phyloP scores from a whole-genome alignment of 768 basidiomycete species.

The Auriscalpium vulgare region DNA sequence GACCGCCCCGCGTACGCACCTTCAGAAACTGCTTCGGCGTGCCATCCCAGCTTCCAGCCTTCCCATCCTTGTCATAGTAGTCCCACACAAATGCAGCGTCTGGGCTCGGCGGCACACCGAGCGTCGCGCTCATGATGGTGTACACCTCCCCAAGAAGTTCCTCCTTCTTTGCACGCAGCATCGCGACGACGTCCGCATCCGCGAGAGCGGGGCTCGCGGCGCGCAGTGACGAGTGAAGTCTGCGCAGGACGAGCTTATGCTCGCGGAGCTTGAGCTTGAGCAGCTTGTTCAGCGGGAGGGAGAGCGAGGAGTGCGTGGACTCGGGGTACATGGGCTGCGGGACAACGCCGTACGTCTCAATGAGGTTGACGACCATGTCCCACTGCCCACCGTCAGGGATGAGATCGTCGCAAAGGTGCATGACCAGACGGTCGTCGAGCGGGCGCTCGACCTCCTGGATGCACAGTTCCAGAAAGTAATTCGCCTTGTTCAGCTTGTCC shows the following conservation, averaged over 20 bases:
- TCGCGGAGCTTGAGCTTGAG: slow-evolving; percentile 90
- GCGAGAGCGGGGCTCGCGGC: slow-evolving; percentile 32
- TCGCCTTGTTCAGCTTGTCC: slow-evolving; percentile 91
- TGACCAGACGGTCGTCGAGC: slow-evolving; percentile 77
- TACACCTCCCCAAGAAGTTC: slow-evolving; percentile 80
- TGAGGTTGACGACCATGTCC: slow-evolving; percentile 78
- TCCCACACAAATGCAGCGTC: slow-evolving; percentile 77
- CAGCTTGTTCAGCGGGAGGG: slow-evolving; percentile 63
- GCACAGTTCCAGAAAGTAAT: slow-evolving; percentile 85
- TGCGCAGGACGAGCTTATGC: slow-evolving; percentile 76
- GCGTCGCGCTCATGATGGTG: slow-evolving; percentile 72
- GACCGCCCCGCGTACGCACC: slow-evolving; percentile 7
- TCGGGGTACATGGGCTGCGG: slow-evolving; percentile 82
- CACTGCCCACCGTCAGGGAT: slow-evolving; percentile 92
- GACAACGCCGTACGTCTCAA: slow-evolving; percentile 75
- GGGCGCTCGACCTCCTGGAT: slow-evolving; percentile 76
- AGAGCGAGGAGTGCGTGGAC: slow-evolving; percentile 72
- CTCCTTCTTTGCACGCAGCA: slow-evolving; percentile 78
- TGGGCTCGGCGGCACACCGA: slow-evolving; percentile 79
- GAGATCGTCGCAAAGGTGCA: slow-evolving; percentile 65
- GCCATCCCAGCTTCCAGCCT: slow-evolving; percentile 66
- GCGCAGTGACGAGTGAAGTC: slow-evolving; percentile 46
- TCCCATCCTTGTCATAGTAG: slow-evolving; percentile 76
- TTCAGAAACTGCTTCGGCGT: slow-evolving; percentile 78
- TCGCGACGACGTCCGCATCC: slow-evolving; percentile 37